A percentile compares a stretch with the other conserved stretches of the same genome.
phyloP scores from a whole-genome alignment of 257 asterid genomes.

The Solanum bukasovii region DNA sequence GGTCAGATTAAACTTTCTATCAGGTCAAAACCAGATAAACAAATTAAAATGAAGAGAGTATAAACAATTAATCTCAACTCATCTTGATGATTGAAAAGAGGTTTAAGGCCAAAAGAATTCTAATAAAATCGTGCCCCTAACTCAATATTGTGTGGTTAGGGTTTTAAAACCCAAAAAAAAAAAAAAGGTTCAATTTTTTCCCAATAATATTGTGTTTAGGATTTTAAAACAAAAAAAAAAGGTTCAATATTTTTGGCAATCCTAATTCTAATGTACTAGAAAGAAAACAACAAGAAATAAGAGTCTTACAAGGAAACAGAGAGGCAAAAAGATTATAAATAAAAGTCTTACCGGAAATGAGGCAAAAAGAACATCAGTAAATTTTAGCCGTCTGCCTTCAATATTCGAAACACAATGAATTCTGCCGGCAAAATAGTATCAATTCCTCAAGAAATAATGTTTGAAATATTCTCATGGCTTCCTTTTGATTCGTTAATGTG shows the following conservation, averaged over 20 bases:
- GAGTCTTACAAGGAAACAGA: background rate
- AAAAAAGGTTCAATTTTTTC: background rate
- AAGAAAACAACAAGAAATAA: background rate
- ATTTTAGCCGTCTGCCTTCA: background rate
- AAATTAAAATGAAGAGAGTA: background rate
- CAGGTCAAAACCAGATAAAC: background rate
- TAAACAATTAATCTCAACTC: background rate
- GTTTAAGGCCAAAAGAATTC: background rate
- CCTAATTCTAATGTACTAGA: background rate
- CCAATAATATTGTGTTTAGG: too few species aligned
- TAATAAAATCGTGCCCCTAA: background rate
- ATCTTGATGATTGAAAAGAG: too few species aligned
- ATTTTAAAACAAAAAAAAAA: too few species aligned
- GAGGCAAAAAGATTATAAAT: background rate
- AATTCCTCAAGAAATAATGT: background rate
- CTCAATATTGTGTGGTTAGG: background rate
- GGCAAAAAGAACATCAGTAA: background rate
- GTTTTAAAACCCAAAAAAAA: background rate
- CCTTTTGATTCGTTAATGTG: background rate
- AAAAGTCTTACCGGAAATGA: background rate
- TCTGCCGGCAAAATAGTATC: background rate
- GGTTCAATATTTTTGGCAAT: background rate
- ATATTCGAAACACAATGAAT: background rate
- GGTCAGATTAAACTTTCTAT: background rate
- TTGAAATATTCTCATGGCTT: background rate